Conservation (phyloP, 2,329 filamentous ascomycete genomes). For the Scytalidium lignicola region DNA sequence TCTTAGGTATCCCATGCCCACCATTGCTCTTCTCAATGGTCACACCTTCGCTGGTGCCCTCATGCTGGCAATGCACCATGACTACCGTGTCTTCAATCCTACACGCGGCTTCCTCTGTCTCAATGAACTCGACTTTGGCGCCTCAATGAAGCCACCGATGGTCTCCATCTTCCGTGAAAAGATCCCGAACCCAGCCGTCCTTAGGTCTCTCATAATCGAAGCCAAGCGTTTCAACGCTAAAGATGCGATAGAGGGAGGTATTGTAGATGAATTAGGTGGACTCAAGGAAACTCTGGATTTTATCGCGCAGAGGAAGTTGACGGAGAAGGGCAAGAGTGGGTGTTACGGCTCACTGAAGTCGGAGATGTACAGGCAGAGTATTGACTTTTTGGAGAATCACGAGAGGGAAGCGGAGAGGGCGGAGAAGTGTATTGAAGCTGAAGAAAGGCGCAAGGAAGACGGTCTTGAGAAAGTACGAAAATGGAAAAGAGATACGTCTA, state of each 20-base stretch:
- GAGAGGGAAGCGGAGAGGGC: slow-evolving; percentile 46
- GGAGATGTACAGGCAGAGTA: slow-evolving; percentile 67
- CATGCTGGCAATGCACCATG: slow-evolving; percentile 77
- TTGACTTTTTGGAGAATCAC: slow-evolving; percentile 52
- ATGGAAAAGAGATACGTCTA: slow-evolving; percentile 21
- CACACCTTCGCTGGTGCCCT: slow-evolving; percentile 80
- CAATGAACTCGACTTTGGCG: slow-evolving; percentile 78
- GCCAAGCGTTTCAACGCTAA: slow-evolving; percentile 60
- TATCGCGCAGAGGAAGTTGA: slow-evolving; percentile 53
- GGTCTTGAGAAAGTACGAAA: slow-evolving; percentile 13
- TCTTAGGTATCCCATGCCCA: slow-evolving; percentile 69
- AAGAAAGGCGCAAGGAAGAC: slow-evolving; percentile 21
- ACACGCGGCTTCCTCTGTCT: slow-evolving; percentile 68
- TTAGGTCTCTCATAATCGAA: slow-evolving; percentile 66
- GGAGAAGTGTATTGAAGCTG: slow-evolving; percentile 35
- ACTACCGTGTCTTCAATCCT: slow-evolving; percentile 75
- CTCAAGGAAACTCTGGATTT: slow-evolving; percentile 58
- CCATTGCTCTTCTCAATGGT: slow-evolving; percentile 71
- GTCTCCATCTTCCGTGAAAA: slow-evolving; percentile 69
- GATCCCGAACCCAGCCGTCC: slow-evolving; percentile 44
- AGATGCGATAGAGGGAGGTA: slow-evolving; percentile 58
- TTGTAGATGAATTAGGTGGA: slow-evolving; percentile 65
- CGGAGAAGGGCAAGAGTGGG: slow-evolving; percentile 56
- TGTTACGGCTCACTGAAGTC: slow-evolving; percentile 68
- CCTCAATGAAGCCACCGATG: slow-evolving; percentile 71